These are phyloP conservation scores for Ganoderma multipileum DNA, from an alignment of 1,284 basidiomycete species.

Conservation along the genomic window DNA sequence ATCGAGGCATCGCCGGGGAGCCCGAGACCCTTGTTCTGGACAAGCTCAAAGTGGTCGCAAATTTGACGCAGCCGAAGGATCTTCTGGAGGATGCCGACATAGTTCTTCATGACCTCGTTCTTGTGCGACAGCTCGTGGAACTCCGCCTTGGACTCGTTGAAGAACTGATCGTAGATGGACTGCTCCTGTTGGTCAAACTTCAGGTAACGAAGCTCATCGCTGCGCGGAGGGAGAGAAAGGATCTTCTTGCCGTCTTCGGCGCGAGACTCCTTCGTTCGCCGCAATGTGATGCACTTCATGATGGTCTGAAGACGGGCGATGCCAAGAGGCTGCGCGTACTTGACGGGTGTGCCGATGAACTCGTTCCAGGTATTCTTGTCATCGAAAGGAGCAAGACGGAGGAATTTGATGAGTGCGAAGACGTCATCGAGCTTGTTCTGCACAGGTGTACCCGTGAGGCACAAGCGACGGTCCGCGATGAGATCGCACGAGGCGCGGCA, in stretches of 20 bases:
- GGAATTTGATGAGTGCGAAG: slow-evolving; percentile 95
- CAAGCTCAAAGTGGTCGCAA: slow-evolving; percentile 95
- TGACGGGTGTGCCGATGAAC: slow-evolving; percentile 91
- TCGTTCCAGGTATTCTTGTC: slow-evolving; percentile 95
- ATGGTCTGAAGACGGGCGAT: slow-evolving; percentile 94
- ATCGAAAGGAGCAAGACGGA: slow-evolving; percentile 91
- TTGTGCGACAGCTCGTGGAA: slow-evolving; percentile 88
- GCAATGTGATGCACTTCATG: slow-evolving; percentile 96
- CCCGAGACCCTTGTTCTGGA: slow-evolving; percentile 71
- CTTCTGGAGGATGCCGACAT: slow-evolving; percentile 97
- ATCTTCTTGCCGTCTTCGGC: slow-evolving; percentile 85
- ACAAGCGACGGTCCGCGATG: slow-evolving; percentile 91
- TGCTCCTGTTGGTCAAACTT: slow-evolving; percentile 87
- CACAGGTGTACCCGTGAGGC: slow-evolving; percentile 96
- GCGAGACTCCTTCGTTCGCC: slow-evolving; percentile 93
- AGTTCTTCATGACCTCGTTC: slow-evolving; percentile 96
- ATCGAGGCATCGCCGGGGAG: slow-evolving; percentile 48
- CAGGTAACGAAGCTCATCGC: slow-evolving; percentile 86
- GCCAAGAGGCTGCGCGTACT: slow-evolving; percentile 90
- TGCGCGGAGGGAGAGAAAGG: slow-evolving; percentile 86
- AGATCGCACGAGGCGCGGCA: slow-evolving; percentile 96
- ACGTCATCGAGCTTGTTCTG: slow-evolving; percentile 99
- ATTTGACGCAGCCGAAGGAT: slow-evolving; percentile 95
- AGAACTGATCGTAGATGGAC: slow-evolving; percentile 88
- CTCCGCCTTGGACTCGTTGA: slow-evolving; percentile 88